Percentiles rank a stretch among this genome's conserved stretches.
Evolutionary conservation across 345 rosid species (phyloP).

Genomic region (Eucalyptus lansdowneana): DNA sequence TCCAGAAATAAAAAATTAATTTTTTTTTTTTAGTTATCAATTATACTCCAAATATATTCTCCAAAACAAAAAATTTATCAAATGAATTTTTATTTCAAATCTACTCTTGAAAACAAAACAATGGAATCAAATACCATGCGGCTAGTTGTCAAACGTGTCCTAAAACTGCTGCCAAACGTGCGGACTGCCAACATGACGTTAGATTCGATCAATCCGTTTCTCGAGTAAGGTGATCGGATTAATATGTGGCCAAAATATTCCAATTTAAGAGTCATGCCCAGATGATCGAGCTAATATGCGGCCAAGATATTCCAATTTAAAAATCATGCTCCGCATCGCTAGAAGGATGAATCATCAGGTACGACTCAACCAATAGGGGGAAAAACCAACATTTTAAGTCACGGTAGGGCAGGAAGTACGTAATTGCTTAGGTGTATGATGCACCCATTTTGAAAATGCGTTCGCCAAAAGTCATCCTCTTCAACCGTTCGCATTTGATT

Average conservation of each 20-base stretch:
- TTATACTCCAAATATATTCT: accelerated
- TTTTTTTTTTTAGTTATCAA: accelerated
- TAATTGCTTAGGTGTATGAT: neutral
- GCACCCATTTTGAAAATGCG: neutral
- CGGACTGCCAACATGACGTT: neutral
- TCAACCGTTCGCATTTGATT: neutral
- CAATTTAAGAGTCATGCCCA: neutral
- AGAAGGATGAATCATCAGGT: neutral
- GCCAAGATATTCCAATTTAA: neutral
- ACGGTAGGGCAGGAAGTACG: neutral
- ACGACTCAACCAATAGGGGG: neutral
- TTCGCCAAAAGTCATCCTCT: neutral
- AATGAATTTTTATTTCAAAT: no score
- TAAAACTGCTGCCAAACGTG: accelerated
- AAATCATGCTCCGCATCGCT: neutral
- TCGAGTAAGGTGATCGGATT: neutral
- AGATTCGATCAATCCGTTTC: neutral
- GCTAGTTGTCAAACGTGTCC: accelerated
- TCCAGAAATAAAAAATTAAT: accelerated
- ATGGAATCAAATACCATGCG: accelerated
- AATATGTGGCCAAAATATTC: neutral
- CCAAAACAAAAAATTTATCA: no score
- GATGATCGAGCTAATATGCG: neutral
- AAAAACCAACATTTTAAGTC: neutral
- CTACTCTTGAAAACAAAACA: accelerated